These are phyloP conservation scores for Colletotrichum endophyticum DNA, from an alignment of 2,329 filamentous ascomycete genomes.

Conservation along the genomic window DNA sequence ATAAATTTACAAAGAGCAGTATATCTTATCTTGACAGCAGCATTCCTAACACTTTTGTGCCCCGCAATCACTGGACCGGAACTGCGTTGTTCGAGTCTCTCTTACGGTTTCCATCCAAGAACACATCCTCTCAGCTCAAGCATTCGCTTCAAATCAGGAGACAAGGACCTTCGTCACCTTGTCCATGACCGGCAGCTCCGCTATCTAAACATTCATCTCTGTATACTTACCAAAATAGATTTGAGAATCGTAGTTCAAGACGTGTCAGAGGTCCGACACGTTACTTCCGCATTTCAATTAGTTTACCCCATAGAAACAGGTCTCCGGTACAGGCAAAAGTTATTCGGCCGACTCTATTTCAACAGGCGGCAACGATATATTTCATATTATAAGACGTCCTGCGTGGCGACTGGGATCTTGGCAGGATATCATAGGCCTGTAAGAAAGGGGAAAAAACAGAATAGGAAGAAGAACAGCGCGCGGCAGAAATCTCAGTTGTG, in stretches of 20 bases:
- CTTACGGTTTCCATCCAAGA: background rate
- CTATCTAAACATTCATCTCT: fast-evolving
- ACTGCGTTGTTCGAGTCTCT: fast-evolving
- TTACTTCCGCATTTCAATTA: fast-evolving
- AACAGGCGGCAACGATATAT: no score
- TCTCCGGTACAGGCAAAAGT: no score
- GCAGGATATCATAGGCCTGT: background rate
- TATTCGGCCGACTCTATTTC: no score
- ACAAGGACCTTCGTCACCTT: background rate
- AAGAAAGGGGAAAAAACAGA: no score
- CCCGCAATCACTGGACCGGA: fast-evolving
- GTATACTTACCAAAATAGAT: background rate
- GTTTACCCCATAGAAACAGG: fast-evolving
- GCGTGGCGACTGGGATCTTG: fast-evolving
- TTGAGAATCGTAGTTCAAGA: background rate
- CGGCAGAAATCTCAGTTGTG: no score
- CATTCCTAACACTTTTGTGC: fast-evolving
- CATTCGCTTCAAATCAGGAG: no score
- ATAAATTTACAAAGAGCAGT: fast-evolving
- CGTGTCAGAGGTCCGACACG: fast-evolving
- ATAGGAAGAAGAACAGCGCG: no score
- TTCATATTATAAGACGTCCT: background rate
- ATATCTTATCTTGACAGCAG: fast-evolving
- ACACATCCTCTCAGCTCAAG: no score
- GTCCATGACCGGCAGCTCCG: background rate